Evolutionary conservation across 306 rosid genomes (phyloP).

Genomic region (Cicer chorassanicum): DNA sequence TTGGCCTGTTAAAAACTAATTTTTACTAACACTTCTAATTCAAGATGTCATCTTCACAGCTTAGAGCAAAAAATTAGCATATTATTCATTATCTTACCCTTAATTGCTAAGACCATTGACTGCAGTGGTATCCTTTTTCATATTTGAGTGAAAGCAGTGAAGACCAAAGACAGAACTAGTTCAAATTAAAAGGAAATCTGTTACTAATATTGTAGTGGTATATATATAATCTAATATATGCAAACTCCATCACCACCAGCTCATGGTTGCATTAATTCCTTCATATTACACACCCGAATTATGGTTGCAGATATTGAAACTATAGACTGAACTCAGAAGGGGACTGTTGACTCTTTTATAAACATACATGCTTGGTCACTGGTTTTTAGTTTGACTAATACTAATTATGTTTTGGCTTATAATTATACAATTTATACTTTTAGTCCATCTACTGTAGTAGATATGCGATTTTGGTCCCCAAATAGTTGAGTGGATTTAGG

Average conservation of each 20-base stretch:
- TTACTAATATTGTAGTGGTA: background rate
- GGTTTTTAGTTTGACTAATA: conserved; percentile 3
- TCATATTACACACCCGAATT: conserved; percentile 4
- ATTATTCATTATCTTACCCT: too few species aligned
- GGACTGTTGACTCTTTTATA: conserved; percentile 4
- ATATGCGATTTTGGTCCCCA: too few species aligned
- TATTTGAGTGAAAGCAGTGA: too few species aligned
- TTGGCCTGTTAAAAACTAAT: too few species aligned
- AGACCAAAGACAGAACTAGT: background rate
- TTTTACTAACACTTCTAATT: too few species aligned
- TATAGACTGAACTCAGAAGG: conserved; percentile 6
- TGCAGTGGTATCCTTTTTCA: too few species aligned
- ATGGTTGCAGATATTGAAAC: conserved; percentile 18
- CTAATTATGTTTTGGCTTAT: conserved; percentile 8
- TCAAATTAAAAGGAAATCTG: background rate
- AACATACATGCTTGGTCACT: background rate
- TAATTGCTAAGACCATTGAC: too few species aligned
- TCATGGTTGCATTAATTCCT: background rate
- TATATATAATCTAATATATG: background rate
- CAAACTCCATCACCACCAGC: background rate
- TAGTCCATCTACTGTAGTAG: too few species aligned
- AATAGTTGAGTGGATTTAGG: too few species aligned
- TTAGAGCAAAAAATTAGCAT: too few species aligned
- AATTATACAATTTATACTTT: too few species aligned
- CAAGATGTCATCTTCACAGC: too few species aligned